Conservation (phyloP, 495 filamentous ascomycete species). For the Alectoria sarmentosa region DNA sequence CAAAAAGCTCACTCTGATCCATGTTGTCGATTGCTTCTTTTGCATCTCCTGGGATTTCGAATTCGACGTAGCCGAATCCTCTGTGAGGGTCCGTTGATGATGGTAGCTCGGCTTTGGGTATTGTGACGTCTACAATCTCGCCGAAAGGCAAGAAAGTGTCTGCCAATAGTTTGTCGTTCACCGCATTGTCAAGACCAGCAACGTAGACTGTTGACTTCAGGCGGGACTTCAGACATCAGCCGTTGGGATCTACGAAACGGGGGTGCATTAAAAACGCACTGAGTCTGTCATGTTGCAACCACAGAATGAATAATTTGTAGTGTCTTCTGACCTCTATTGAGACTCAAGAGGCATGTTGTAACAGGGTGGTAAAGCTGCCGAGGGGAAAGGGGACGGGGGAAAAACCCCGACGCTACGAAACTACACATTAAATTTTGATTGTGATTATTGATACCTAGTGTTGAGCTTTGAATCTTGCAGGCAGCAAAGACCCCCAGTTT, state of each 20-base stretch:
- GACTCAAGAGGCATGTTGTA: not conserved
- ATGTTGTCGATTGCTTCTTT: slow-evolving; percentile 98
- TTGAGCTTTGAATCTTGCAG: not conserved
- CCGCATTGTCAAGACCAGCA: slow-evolving; percentile 75
- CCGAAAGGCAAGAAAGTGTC: slow-evolving; percentile 96
- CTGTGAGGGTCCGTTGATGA: slow-evolving; percentile 67
- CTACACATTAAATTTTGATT: not conserved
- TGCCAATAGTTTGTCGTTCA: slow-evolving; percentile 65
- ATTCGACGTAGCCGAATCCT: slow-evolving; percentile 97
- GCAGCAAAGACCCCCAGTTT: not conserved
- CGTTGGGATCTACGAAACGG: not conserved
- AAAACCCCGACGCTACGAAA: slow-evolving; percentile 5
- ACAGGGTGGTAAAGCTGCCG: not conserved
- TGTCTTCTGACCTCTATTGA: not conserved
- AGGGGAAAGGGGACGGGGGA: not conserved
- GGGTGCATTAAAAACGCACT: not conserved
- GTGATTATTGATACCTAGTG: not conserved
- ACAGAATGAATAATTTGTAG: no score
- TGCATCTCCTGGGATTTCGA: slow-evolving; percentile 76
- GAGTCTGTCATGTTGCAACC: slow-evolving; percentile 20
- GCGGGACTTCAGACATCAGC: slow-evolving; percentile 42
- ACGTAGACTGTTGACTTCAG: slow-evolving; percentile 88
- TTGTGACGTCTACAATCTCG: slow-evolving; percentile 79
- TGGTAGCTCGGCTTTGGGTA: slow-evolving; percentile 77
- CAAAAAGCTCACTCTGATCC: slow-evolving; percentile 95